Conservation (phyloP, 352 stramenopile genomes). For the Plasmopara viticola region DNA sequence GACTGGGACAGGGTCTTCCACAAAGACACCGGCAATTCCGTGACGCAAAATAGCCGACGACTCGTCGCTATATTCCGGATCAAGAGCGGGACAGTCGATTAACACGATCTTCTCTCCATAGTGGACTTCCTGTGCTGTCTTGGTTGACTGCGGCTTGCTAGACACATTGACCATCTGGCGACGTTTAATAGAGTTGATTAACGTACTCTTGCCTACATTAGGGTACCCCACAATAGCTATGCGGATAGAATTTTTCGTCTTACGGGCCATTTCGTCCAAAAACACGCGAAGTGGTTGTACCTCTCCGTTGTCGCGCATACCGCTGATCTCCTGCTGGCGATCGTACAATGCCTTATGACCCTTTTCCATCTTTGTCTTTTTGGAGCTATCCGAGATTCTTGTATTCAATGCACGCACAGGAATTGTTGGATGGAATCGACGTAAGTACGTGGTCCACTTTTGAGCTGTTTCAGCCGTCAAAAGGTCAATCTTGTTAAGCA, state of each 20-base stretch:
- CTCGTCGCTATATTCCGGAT: slow-evolving; percentile 91
- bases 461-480: slow-evolving; percentile 85
- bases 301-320: slow-evolving; percentile 68
- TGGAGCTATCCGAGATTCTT: slow-evolving; percentile 89
- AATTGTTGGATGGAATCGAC: slow-evolving; percentile 92
- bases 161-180: slow-evolving; percentile 43
- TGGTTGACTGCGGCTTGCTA: slow-evolving; percentile 57
- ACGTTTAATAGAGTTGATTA: slow-evolving; percentile 95
- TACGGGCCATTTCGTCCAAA: slow-evolving; percentile 95
- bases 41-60: slow-evolving; percentile 88
- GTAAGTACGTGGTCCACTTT: slow-evolving; percentile 93
- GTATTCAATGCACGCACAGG: slow-evolving; percentile 77
- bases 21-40: slow-evolving; percentile 90
- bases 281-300: slow-evolving; percentile 90
- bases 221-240: slow-evolving; percentile 98
- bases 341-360: slow-evolving; percentile 62
- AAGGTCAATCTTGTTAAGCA: slow-evolving; percentile 99
- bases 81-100: slow-evolving; percentile 95
- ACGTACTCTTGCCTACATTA: slow-evolving; percentile 93
- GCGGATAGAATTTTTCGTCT: slow-evolving; percentile 56
- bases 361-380: slow-evolving; percentile 71
- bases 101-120: slow-evolving; percentile 96
- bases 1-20: slow-evolving; percentile 92
- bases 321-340: slow-evolving; percentile 55
- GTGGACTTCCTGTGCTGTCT: slow-evolving; percentile 87